Base-by-base conservation (phyloP, 108 stramenopile species). In the Cyclotella cryptica region DNA sequence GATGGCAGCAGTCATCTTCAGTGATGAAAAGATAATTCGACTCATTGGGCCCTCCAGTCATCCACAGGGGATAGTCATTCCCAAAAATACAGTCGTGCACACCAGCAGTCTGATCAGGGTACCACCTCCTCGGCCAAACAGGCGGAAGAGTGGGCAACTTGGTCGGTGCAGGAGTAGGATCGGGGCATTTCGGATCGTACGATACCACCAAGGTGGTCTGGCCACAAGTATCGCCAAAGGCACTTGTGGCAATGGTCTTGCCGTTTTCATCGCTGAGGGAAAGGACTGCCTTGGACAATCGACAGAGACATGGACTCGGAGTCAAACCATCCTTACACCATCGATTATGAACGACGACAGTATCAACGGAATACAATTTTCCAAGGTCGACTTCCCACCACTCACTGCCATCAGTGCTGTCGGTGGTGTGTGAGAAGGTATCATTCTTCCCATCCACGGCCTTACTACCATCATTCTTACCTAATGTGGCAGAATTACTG, bases 1-100 rank as follows among this genome's bases (percentile, higher is more conserved):
- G 10, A 21, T 66, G 44, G 12, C 65, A 66, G 45, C 65, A 66
- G 18, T 66, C 65, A 14, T 47, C 65, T 66, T 66, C 65, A 1
- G 65, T 35, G 13, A 11, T 21, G 24, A 66, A 66, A 0, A 66
- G 26, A 22, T 66, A 47, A 10, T 66, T 47, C 8, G 15, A 17
- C 17, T 19, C 46, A 66, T 66, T 66, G 24, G 24, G 6, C 1
- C 65, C 65, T 12, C 46, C 65, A 13, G 45, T 15, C 65, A 45
- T 47, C 65, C 46, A 45, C 13, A 24, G 45, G 17, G 65, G 65
- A 47, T 26, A 66, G 43, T 66, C 46, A 47, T 45, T 47, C 2
- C 46, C 65, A 27, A 66, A 66, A 24, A 66, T 47, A 22, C 65
- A 66, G 19, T 66, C 65, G 1, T 22, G 8, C 6, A 66, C 65